phyloP scores from a whole-genome alignment of 345 rosid species.

The Populus simonii region DNA sequence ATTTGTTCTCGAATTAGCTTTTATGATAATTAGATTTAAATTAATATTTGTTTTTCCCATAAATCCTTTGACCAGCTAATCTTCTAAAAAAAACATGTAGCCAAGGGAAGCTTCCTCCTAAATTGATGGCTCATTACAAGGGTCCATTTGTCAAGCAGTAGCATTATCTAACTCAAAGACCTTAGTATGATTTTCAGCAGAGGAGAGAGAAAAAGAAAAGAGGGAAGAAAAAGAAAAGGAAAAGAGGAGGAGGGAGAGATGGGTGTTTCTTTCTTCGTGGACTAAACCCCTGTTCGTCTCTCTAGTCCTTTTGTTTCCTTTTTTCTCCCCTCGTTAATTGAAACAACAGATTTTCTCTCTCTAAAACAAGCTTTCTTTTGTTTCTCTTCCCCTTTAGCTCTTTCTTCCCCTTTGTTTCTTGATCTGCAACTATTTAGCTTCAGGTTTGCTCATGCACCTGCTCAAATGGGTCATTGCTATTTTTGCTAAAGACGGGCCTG shows the following conservation, averaged over 20 bases:
- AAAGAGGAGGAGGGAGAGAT: not conserved
- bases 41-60: no score
- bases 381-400: constrained; percentile 14
- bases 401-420: constrained; percentile 15
- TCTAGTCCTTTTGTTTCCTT: not conserved
- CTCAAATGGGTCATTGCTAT: constrained; percentile 28
- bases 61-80: no score
- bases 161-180: not conserved
- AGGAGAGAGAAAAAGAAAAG: no score
- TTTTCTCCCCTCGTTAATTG: not conserved
- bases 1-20: no score
- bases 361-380: constrained; percentile 2
- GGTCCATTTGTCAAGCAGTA: not conserved
- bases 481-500: constrained; percentile 13
- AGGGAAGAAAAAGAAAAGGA: not conserved
- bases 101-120: not conserved
- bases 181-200: not conserved
- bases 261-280: not conserved
- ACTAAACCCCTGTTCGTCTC: not conserved
- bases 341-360: not conserved
- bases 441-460: not conserved
- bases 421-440: constrained; percentile 40
- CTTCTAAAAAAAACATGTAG: not conserved
- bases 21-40: no score
- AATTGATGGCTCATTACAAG: not conserved